Percentiles rank a stretch among this genome's conserved stretches.
phyloP scores from a whole-genome alignment of 352 stramenopile genomes.

The Pythium coloratum region DNA sequence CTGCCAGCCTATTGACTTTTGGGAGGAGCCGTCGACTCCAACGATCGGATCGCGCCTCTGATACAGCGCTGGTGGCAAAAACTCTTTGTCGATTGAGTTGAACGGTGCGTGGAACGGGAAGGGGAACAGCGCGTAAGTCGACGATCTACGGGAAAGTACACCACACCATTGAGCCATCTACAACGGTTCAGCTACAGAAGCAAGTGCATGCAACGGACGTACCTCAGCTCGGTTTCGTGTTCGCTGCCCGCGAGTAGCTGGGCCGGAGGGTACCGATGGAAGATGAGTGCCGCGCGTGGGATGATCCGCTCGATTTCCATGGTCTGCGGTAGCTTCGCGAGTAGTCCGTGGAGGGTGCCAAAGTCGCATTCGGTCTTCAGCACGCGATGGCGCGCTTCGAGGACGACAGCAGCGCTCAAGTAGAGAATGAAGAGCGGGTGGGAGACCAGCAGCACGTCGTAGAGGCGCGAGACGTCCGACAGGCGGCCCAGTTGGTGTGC shows the following conservation, averaged over 20 bases:
- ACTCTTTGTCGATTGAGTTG: conserved; percentile 19
- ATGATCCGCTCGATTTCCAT: conserved; percentile 77
- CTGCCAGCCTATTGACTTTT: background rate
- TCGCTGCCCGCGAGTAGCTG: conserved; percentile 31
- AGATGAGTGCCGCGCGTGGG: conserved; percentile 44
- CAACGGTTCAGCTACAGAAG: too few species aligned
- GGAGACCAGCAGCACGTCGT: conserved; percentile 92
- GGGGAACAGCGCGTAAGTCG: conserved; percentile 29
- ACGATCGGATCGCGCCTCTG: conserved; percentile 6
- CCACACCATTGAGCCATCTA: background rate
- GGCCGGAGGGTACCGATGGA: conserved; percentile 54
- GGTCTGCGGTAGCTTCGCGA: conserved; percentile 70
- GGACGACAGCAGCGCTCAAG: conserved; percentile 75
- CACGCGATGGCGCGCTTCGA: conserved; percentile 54
- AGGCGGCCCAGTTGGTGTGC: conserved; percentile 90
- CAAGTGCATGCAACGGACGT: background rate
- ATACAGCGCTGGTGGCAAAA: conserved; percentile 22
- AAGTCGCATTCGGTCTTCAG: conserved; percentile 78
- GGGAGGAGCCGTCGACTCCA: background rate
- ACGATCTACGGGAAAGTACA: conserved; percentile 5
- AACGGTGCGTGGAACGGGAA: conserved; percentile 30
- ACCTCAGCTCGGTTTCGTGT: conserved; percentile 16
- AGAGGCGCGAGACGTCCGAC: conserved; percentile 86
- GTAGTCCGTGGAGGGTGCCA: conserved; percentile 67
- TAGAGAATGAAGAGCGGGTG: conserved; percentile 94